A percentile compares a stretch with the other conserved stretches of the same genome.
Evolutionary conservation across 345 rosid genomes (phyloP).

Genomic region (Lumnitzera racemosa): DNA sequence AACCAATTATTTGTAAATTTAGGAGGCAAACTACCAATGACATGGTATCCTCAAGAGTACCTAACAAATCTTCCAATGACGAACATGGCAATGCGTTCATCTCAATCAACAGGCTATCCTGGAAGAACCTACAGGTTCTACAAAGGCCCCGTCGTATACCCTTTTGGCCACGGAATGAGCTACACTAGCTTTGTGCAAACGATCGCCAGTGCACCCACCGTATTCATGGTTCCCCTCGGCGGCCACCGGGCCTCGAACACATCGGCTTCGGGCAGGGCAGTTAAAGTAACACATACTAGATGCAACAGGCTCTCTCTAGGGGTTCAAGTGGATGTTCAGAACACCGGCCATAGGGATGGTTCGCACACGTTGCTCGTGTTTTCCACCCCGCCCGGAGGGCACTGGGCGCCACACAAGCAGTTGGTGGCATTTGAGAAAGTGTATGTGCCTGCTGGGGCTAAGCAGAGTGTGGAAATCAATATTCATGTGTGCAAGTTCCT

Average conservation of each 20-base stretch:
- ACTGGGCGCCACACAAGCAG: constrained; percentile 71
- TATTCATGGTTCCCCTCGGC: constrained; percentile 32
- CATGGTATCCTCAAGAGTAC: constrained; percentile 86
- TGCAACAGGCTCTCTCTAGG: constrained; percentile 47
- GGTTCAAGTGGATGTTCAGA: constrained; percentile 55
- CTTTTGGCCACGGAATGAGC: constrained; percentile 83
- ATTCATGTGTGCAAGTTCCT: constrained; percentile 80
- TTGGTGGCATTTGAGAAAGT: constrained; percentile 65
- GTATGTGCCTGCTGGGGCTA: constrained; percentile 44
- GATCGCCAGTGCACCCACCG: constrained; percentile 48
- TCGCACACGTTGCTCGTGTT: constrained; percentile 57
- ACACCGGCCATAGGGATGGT: constrained; percentile 64
- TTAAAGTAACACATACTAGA: constrained; percentile 66
- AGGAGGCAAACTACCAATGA: constrained; percentile 86
- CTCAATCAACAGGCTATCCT: constrained; percentile 43
- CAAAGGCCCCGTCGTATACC: constrained; percentile 67
- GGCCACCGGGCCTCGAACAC: constrained; percentile 42
- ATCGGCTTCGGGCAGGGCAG: constrained; percentile 38
- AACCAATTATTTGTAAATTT: not conserved
- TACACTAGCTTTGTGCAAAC: constrained; percentile 57
- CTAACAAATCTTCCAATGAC: constrained; percentile 68
- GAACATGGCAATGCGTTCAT: constrained; percentile 74
- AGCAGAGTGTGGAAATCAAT: constrained; percentile 38
- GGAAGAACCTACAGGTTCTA: constrained; percentile 90
- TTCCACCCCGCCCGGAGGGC: constrained; percentile 54